A percentile compares a stretch with the other conserved stretches of the same genome.
Evolutionary conservation across 1,284 basidiomycete genomes (phyloP).

Genomic region (Puccinia coronata): DNA sequence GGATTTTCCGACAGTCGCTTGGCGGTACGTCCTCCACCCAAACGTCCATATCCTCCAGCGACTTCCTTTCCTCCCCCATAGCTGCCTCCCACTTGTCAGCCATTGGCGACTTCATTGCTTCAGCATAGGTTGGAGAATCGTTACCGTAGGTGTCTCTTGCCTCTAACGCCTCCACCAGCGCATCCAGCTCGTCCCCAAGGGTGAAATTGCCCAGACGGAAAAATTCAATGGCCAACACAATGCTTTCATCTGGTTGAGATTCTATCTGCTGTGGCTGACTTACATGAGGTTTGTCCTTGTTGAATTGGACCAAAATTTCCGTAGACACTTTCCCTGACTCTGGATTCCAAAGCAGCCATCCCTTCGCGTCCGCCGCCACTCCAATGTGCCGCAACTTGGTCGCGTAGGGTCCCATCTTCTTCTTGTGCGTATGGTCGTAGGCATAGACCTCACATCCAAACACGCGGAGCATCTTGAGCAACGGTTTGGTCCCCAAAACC

Average conservation of each 20-base stretch:
- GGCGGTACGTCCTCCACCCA: neutral
- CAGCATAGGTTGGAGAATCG: too few relatives aligned
- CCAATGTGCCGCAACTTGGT: neutral
- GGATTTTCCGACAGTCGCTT: neutral
- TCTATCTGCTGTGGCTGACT: too few relatives aligned
- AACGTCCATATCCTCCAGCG: neutral
- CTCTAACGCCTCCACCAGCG: too few relatives aligned
- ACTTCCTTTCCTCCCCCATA: too few relatives aligned
- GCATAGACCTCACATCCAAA: neutral
- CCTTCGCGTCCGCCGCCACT: neutral
- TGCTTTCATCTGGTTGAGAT: too few relatives aligned
- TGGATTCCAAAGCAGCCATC: neutral
- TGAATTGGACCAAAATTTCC: neutral
- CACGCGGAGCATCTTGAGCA: neutral
- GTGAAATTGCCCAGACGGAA: too few relatives aligned
- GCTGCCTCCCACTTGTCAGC: too few relatives aligned
- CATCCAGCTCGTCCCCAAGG: too few relatives aligned
- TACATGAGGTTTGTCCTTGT: neutral
- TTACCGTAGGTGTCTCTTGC: too few relatives aligned
- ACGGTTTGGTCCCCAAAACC: neutral
- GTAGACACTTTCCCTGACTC: neutral
- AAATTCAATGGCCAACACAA: too few relatives aligned
- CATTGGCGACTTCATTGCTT: too few relatives aligned
- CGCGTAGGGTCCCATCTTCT: neutral
- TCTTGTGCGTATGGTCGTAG: neutral